These are phyloP conservation scores for Colletotrichum endophyticum DNA, from an alignment of 2,329 filamentous ascomycete genomes.

Conservation along the genomic window DNA sequence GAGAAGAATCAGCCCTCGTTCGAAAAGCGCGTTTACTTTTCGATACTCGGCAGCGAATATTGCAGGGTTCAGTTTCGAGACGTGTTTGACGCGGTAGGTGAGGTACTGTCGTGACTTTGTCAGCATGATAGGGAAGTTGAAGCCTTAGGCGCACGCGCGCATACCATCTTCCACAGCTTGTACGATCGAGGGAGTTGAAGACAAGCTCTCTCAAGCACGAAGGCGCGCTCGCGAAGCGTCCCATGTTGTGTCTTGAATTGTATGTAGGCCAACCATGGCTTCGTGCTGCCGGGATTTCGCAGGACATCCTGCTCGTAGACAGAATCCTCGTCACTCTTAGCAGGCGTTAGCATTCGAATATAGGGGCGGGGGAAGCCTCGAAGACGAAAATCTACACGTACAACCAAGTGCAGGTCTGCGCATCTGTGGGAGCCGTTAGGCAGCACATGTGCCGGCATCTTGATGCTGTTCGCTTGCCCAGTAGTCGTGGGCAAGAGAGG, in stretches of 20 bases:
- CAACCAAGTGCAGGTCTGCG: conserved; percentile 55
- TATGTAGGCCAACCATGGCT: conserved; percentile 95
- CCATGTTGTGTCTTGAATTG: conserved; percentile 90
- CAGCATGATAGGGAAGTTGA: not conserved
- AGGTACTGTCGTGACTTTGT: conserved; percentile 67
- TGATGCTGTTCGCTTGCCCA: not conserved
- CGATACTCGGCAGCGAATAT: conserved; percentile 80
- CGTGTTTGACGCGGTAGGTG: conserved; percentile 80
- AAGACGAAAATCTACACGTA: conserved; percentile 31
- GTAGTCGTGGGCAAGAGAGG: not conserved
- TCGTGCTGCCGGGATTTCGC: conserved; percentile 82
- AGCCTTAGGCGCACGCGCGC: conserved; percentile 14
- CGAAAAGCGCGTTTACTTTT: conserved; percentile 95
- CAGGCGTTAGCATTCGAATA: conserved; percentile 27
- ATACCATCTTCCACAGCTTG: conserved; percentile 95
- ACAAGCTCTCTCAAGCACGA: conserved; percentile 89
- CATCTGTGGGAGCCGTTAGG: conserved; percentile 43
- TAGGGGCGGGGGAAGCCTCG: not conserved
- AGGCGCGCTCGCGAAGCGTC: conserved; percentile 82
- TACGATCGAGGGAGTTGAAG: conserved; percentile 90
- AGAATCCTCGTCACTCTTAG: conserved; percentile 82
- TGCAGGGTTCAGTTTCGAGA: conserved; percentile 82
- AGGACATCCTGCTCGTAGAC: conserved; percentile 96
- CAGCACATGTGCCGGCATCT: conserved; percentile 21
- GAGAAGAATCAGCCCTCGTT: conserved; percentile 87